Percentiles rank a stretch among this genome's conserved stretches.
phyloP scores from a whole-genome alignment of 179 eudicot genomes.

The Spergularia azorica region DNA sequence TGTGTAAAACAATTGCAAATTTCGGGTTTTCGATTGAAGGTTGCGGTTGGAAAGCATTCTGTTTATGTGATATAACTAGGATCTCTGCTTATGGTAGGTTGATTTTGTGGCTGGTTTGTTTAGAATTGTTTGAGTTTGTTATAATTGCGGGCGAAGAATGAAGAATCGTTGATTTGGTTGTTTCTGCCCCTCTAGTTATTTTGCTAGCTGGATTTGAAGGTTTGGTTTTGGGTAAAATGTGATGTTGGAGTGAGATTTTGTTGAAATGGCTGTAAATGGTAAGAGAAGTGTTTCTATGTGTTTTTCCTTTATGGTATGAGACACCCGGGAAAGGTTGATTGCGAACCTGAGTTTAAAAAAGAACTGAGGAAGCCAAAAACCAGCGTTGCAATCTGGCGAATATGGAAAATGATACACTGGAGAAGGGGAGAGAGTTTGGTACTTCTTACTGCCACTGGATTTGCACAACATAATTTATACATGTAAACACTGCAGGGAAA shows the following conservation, averaged over 20 bases:
- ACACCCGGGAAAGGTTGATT: background rate
- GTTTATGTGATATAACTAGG: background rate
- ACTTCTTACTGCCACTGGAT: background rate
- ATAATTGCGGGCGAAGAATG: background rate
- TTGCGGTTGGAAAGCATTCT: background rate
- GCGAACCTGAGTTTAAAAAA: background rate
- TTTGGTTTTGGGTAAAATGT: constrained; percentile 2
- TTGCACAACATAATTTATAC: background rate
- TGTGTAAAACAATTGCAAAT: background rate
- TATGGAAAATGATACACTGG: background rate
- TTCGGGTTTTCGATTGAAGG: constrained; percentile 9
- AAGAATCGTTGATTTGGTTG: background rate
- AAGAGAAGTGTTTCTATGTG: background rate
- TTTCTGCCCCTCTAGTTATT: background rate
- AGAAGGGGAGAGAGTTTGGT: background rate
- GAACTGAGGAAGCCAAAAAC: background rate
- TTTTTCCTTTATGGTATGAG: background rate
- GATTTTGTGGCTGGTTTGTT: background rate
- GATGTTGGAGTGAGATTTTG: background rate
- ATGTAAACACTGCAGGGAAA: constrained; percentile 42
- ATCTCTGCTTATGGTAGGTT: background rate
- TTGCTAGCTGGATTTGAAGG: background rate
- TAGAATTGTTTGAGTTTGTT: background rate
- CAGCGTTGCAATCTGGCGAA: background rate
- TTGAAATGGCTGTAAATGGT: background rate